Conservation (phyloP, 352 stramenopile genomes). For the Stramenopiles sp. region DNA sequence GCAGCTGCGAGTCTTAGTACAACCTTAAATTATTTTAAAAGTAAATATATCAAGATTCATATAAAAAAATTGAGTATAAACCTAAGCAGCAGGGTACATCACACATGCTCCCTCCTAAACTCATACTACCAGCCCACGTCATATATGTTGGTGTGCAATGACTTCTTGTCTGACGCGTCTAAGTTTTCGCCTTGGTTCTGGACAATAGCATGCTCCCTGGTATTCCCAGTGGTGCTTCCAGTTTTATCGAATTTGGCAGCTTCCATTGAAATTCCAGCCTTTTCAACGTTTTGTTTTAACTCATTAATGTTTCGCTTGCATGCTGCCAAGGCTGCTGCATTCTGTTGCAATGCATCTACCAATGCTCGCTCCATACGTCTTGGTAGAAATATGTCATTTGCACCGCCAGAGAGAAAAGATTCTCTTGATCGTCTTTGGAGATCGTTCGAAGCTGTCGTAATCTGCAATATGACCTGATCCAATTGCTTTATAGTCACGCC, state of each 20-base stretch:
- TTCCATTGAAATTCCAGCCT: background rate
- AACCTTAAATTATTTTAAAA: no score
- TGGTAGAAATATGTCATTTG: background rate
- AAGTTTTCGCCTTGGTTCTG: no score
- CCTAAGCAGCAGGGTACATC: no score
- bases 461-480: background rate
- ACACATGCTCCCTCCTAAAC: no score
- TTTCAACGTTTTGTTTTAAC: background rate
- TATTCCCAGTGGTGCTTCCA: background rate
- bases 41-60: no score
- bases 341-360: background rate
- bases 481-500: background rate
- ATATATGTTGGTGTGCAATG: no score
- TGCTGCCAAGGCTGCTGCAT: background rate
- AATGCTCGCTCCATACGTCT: background rate
- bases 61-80: no score
- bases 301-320: background rate
- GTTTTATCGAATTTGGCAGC: background rate
- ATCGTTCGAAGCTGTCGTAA: background rate
- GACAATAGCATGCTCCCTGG: no score
- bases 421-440: background rate
- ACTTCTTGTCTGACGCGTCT: no score
- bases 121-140: no score
- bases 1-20: no score
- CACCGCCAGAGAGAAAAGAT: background rate